phyloP scores from a whole-genome alignment of 257 asterid species.

The Eucommia ulmoides region DNA sequence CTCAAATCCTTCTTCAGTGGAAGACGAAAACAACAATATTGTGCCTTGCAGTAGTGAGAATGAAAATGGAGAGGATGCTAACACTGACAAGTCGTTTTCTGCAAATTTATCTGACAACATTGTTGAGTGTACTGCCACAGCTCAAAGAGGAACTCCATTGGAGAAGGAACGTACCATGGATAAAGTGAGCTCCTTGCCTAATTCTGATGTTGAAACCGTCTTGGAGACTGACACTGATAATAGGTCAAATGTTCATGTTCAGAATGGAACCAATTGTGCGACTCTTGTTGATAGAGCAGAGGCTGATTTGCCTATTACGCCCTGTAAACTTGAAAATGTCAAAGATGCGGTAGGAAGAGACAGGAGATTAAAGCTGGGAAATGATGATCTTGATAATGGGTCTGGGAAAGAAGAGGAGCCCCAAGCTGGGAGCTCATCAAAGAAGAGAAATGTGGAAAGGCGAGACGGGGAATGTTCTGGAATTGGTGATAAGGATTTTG shows the following conservation, averaged over 20 bases:
- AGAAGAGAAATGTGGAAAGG: slow-evolving; percentile 49
- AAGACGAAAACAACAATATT: slow-evolving; percentile 57
- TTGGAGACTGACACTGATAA: slow-evolving; percentile 39
- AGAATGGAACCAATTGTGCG: slow-evolving; percentile 32
- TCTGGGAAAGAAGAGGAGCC: slow-evolving; percentile 45
- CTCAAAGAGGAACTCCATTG: slow-evolving; percentile 23
- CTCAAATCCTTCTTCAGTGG: slow-evolving; percentile 84
- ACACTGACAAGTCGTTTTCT: slow-evolving; percentile 23
- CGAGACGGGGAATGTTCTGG: slow-evolving; percentile 33
- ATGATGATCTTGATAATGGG: slow-evolving; percentile 24
- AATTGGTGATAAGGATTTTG: slow-evolving; percentile 55
- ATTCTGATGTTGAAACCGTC: slow-evolving; percentile 15
- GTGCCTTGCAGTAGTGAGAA: slow-evolving; percentile 35
- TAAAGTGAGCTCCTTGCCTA: slow-evolving; percentile 16
- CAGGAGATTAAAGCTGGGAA: slow-evolving; percentile 18
- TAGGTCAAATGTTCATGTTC: slow-evolving; percentile 27
- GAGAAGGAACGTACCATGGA: slow-evolving; percentile 32
- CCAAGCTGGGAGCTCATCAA: slow-evolving; percentile 60
- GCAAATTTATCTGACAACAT: slow-evolving; percentile 9
- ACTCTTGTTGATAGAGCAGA: slow-evolving; percentile 23
- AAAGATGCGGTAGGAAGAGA: slow-evolving; percentile 35
- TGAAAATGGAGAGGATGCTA: slow-evolving; percentile 30
- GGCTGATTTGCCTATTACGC: slow-evolving; percentile 43
- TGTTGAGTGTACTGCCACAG: slow-evolving; percentile 9
- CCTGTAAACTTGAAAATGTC: slow-evolving; percentile 40